These are phyloP conservation scores for Kuraishia hungarica DNA, from an alignment of 805 yeast genomes.

Conservation along the genomic window DNA sequence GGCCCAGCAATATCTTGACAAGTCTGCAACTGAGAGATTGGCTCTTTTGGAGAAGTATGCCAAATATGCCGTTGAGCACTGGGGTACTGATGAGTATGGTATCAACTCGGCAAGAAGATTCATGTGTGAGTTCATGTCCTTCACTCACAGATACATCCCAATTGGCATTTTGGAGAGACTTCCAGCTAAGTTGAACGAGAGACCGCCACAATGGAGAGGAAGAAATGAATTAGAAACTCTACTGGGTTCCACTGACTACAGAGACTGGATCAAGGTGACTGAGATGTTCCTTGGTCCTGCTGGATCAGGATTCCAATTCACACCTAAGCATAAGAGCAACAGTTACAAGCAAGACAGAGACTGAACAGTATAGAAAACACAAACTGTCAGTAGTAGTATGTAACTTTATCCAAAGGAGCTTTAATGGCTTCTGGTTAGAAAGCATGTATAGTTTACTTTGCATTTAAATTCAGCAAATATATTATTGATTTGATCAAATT, in stretches of 20 bases:
- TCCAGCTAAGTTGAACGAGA: conserved; percentile 85
- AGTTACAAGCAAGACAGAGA: conserved; percentile 36
- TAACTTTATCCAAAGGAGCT: too few relatives aligned
- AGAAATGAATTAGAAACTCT: conserved; percentile 88
- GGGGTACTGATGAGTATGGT: conserved; percentile 98
- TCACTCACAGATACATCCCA: conserved; percentile 91
- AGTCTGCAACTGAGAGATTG: conserved; percentile 82
- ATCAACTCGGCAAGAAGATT: conserved; percentile 80
- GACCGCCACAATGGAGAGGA: conserved; percentile 92
- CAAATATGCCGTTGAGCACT: conserved; percentile 80
- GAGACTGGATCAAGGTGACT: conserved; percentile 92
- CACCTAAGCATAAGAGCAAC: conserved; percentile 94
- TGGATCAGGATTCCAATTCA: conserved; percentile 63
- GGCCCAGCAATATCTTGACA: conserved; percentile 81
- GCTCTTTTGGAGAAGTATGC: conserved; percentile 66
- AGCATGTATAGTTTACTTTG: too few relatives aligned
- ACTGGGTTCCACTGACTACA: conserved; percentile 75
- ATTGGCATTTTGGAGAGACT: conserved; percentile 83
- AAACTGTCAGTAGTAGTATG: too few relatives aligned
- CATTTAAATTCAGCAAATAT: too few relatives aligned
- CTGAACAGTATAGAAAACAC: not conserved
- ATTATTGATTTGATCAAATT: too few relatives aligned
- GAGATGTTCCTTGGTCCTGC: conserved; percentile 94
- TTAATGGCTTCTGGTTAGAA: not conserved
- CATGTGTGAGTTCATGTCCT: conserved; percentile 89